Conservation (phyloP, 139 green algal genomes). For the Yamagishiella unicocca region DNA sequence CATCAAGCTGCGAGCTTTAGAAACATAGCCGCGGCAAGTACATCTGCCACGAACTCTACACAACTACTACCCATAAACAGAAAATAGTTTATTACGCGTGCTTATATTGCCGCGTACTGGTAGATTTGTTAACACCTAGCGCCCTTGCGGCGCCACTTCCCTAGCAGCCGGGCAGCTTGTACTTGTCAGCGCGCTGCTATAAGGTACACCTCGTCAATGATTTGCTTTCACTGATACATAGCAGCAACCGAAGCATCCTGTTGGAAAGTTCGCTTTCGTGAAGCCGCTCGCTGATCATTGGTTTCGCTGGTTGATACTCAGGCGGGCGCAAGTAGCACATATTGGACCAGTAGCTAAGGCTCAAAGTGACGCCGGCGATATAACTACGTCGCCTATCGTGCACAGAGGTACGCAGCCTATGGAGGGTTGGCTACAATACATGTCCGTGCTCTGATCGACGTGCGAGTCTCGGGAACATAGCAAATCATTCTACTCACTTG, state of each 20-base stretch:
- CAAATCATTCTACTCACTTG: background rate
- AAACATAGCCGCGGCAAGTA: background rate
- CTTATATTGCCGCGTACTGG: background rate
- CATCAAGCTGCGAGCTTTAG: background rate
- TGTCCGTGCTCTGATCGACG: background rate
- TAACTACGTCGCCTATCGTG: background rate
- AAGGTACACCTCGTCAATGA: background rate
- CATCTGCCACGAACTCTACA: no score
- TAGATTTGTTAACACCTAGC: constrained; percentile 1
- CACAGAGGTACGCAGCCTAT: background rate
- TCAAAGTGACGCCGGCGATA: background rate
- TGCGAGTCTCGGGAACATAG: no score
- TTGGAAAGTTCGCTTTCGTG: background rate
- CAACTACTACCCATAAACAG: background rate
- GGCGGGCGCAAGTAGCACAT: background rate
- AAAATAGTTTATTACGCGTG: background rate
- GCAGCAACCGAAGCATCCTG: no score
- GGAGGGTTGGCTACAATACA: background rate
- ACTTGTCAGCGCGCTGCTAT: constrained; percentile 9
- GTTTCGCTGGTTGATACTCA: constrained; percentile 12
- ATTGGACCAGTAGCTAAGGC: background rate
- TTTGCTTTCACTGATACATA: background rate
- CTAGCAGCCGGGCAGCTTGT: constrained; percentile 12
- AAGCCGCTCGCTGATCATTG: background rate
- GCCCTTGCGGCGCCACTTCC: constrained; percentile 23